These are phyloP conservation scores for Grosmannia clavigera DNA, from an alignment of 2,329 filamentous ascomycete species.

Conservation along the genomic window DNA sequence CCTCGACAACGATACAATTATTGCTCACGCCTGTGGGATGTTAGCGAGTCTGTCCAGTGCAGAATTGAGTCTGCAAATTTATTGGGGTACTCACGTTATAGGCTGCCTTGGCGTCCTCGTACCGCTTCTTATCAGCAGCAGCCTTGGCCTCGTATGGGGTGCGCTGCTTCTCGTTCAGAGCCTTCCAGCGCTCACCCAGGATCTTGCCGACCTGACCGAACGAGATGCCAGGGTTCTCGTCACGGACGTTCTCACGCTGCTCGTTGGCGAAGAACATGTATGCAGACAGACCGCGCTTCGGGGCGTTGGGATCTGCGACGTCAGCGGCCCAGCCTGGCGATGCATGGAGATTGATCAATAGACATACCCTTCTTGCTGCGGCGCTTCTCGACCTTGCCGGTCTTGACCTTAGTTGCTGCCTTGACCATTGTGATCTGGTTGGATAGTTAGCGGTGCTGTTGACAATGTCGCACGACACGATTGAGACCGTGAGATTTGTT, in stretches of 20 bases:
- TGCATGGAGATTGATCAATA: background rate
- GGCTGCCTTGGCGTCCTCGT: slow-evolving; percentile 92
- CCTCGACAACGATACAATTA: background rate
- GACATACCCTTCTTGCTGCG: slow-evolving; percentile 45
- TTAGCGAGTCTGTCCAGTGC: background rate
- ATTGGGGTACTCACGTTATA: slow-evolving; percentile 59
- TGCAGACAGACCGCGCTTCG: slow-evolving; percentile 97
- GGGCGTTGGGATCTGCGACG: slow-evolving; percentile 76
- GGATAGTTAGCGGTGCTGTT: background rate
- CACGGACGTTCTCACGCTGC: slow-evolving; percentile 93
- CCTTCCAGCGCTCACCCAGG: slow-evolving; percentile 98
- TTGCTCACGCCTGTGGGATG: slow-evolving; percentile 2
- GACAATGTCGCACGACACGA: no score
- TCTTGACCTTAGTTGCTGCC: slow-evolving; percentile 42
- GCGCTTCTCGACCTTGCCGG: slow-evolving; percentile 41
- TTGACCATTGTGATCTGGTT: slow-evolving; percentile 40
- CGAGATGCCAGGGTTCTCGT: slow-evolving; percentile 94
- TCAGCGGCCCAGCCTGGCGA: background rate
- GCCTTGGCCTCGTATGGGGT: slow-evolving; percentile 94
- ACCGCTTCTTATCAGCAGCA: slow-evolving; percentile 94
- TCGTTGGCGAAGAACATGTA: slow-evolving; percentile 99
- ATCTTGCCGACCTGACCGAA: slow-evolving; percentile 98
- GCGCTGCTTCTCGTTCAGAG: slow-evolving; percentile 83
- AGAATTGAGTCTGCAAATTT: no score
- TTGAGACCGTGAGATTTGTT: background rate